A percentile compares a stretch with the other conserved stretches of the same genome.
Evolutionary conservation across 1,139 yeast genomes (phyloP).

Genomic region (Blastobotrys arbuscula): DNA sequence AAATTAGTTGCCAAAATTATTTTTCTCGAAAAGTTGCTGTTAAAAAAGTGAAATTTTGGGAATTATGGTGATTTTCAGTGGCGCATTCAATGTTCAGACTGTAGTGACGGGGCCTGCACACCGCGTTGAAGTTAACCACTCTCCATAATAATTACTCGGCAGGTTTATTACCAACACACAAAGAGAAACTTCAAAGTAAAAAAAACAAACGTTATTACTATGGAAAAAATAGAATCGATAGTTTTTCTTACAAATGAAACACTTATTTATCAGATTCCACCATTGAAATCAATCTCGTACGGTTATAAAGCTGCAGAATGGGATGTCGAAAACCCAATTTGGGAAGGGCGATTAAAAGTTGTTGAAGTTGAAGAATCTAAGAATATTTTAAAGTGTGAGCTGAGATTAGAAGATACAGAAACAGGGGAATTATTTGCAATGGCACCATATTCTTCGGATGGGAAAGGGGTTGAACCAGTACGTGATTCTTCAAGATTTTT

Average conservation of each 20-base stretch:
- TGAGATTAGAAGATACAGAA: slow-evolving; percentile 30
- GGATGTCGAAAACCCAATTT: slow-evolving; percentile 35
- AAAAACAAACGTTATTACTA: too few relatives aligned
- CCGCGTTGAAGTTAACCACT: too few relatives aligned
- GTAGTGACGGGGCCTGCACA: too few relatives aligned
- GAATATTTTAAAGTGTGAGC: slow-evolving; percentile 26
- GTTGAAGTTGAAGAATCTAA: slow-evolving; percentile 27
- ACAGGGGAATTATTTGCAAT: slow-evolving; percentile 33
- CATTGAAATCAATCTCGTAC: slow-evolving; percentile 24
- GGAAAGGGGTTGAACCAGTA: slow-evolving; percentile 29
- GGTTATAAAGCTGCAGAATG: slow-evolving; percentile 34
- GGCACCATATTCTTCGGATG: slow-evolving; percentile 31
- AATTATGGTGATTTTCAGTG: too few relatives aligned
- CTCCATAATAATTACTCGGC: too few relatives aligned
- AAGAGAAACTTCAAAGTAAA: too few relatives aligned
- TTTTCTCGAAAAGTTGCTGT: not conserved
- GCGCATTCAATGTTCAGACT: too few relatives aligned
- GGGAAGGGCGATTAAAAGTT: slow-evolving; percentile 35
- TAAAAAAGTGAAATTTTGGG: not conserved
- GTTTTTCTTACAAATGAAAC: slow-evolving; percentile 21
- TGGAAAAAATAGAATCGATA: slow-evolving; percentile 8
- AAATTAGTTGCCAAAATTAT: too few relatives aligned
- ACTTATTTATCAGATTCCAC: slow-evolving; percentile 33
- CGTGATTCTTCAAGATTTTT: slow-evolving; percentile 33
- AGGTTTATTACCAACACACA: too few relatives aligned